Evolutionary conservation across 208 protist species (phyloP).

Genomic region (Leishmania tarentolae): DNA sequence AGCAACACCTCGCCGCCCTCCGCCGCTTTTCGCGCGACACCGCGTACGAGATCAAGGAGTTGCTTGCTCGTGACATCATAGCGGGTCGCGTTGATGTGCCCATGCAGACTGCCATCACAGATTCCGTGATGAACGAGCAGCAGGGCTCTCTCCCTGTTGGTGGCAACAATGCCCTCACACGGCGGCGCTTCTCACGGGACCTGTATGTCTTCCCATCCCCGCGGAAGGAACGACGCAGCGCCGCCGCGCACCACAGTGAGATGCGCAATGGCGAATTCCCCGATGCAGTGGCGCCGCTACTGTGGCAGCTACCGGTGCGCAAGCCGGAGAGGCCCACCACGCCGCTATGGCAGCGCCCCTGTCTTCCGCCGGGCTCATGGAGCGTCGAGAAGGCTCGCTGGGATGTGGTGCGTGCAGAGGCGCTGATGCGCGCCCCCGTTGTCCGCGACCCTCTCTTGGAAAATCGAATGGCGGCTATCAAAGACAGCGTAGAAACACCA

Average conservation of each 20-base stretch:
- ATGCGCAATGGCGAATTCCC: not conserved
- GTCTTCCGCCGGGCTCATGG: slow-evolving; percentile 10
- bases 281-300: not conserved
- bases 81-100: slow-evolving; percentile 22
- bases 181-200: not conserved
- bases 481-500: not conserved
- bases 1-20: slow-evolving; percentile 33
- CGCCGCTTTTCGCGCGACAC: slow-evolving; percentile 28
- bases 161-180: not conserved
- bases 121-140: slow-evolving; percentile 13
- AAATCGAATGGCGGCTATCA: not conserved
- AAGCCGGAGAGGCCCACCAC: slow-evolving; percentile 7
- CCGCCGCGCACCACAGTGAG: not conserved
- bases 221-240: not conserved
- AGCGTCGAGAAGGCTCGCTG: not conserved
- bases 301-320: slow-evolving; percentile 7
- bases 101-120: slow-evolving; percentile 38
- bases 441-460: slow-evolving; percentile 10
- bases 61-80: slow-evolving; percentile 19
- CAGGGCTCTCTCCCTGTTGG: not conserved
- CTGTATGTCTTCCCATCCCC: not conserved
- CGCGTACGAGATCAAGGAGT: slow-evolving; percentile 7
- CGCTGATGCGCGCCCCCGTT: slow-evolving; percentile 9
- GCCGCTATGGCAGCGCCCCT: slow-evolving; percentile 11
- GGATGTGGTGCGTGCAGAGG: not conserved